Conservation (phyloP, 345 rosid genomes). For the Hirschfeldia incana region DNA sequence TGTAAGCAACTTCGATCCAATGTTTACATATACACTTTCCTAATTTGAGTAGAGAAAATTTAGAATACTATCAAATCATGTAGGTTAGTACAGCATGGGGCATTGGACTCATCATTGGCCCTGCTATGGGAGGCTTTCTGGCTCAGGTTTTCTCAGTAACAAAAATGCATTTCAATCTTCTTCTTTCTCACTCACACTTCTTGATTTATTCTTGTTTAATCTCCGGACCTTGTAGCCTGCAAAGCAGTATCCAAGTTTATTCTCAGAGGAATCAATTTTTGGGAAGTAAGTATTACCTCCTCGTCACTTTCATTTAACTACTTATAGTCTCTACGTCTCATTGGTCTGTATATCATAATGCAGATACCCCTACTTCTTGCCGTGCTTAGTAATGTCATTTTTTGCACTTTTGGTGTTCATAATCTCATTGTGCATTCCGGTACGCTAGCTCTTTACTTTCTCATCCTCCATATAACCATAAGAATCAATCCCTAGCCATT, state of each 20-base stretch:
- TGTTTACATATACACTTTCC: background rate
- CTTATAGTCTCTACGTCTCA: background rate
- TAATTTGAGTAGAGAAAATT: background rate
- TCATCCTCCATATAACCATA: background rate
- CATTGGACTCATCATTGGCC: constrained; percentile 91
- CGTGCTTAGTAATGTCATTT: constrained; percentile 58
- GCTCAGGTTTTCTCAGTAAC: constrained; percentile 64
- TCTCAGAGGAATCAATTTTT: constrained; percentile 68
- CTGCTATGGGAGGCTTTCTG: constrained; percentile 89
- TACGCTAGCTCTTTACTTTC: constrained; percentile 31
- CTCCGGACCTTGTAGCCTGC: constrained; percentile 61
- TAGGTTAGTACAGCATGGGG: constrained; percentile 98
- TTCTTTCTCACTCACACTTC: background rate
- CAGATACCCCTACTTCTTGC: constrained; percentile 85
- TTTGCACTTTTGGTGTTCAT: constrained; percentile 65
- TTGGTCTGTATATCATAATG: constrained; percentile 32
- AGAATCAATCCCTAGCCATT: background rate
- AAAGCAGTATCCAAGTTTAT: constrained; percentile 66
- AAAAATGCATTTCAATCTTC: background rate
- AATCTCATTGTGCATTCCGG: constrained; percentile 69
- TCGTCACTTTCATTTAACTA: background rate
- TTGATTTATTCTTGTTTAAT: constrained; percentile 24
- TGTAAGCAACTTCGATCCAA: constrained; percentile 48
- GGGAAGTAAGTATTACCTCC: constrained; percentile 51
- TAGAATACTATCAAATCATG: background rate